These are phyloP conservation scores for Curvularia spicifera DNA, from an alignment of 2,329 filamentous ascomycete genomes.

Conservation along the genomic window DNA sequence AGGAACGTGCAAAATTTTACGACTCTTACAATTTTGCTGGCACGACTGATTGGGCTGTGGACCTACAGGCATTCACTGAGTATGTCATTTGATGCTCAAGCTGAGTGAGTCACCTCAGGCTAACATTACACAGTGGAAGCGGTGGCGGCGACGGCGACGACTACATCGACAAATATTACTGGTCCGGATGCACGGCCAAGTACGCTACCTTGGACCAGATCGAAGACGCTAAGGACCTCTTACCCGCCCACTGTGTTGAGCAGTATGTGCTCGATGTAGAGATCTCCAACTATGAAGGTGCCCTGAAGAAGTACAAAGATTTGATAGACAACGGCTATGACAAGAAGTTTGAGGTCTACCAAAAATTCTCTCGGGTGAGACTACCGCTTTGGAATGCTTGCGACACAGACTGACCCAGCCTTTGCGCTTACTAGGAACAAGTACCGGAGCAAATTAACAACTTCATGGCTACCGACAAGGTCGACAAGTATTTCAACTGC, in stretches of 20 bases:
- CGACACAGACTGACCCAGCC: no score
- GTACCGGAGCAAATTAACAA: background rate
- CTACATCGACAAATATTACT: background rate
- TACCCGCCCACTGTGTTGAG: background rate
- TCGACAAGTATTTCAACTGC: background rate
- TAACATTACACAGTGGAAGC: background rate
- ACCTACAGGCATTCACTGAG: slow-evolving; percentile 21
- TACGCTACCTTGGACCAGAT: no score
- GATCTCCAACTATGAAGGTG: background rate
- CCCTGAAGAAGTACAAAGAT: background rate
- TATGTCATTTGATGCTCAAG: background rate
- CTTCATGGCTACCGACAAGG: background rate
- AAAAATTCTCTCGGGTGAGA: background rate
- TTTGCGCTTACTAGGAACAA: background rate
- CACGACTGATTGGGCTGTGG: slow-evolving; percentile 49
- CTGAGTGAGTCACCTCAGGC: no score
- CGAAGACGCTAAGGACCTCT: no score
- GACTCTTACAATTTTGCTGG: slow-evolving; percentile 42
- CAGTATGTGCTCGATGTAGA: background rate
- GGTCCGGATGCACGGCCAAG: no score
- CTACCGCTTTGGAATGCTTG: no score
- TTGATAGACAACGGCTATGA: background rate
- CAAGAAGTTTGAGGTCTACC: background rate
- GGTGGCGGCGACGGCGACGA: background rate
- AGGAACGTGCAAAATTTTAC: slow-evolving; percentile 22